Base-by-base conservation (phyloP, 257 asterid genomes). In the Euphrasia confusa region DNA sequence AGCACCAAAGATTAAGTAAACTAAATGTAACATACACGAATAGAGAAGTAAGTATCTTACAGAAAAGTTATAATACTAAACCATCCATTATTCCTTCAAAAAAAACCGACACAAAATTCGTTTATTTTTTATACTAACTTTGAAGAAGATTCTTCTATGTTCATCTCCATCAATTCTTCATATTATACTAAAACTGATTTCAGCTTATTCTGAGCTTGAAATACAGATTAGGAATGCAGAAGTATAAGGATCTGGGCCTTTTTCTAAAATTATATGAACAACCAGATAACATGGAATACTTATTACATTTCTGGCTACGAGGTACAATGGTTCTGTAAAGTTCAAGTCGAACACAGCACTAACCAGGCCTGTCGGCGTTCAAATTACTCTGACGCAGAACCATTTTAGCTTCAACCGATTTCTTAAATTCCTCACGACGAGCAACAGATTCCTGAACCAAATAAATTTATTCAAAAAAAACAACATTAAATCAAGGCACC, bases 301-400 rank as follows among this genome's bases (percentile, higher is more conserved):
- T 30, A 30, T 30, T 30, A 30, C 33, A 30, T 30, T 30, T 30
- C 33, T 4, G 8, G 9, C 42, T 37, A 37, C 9, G 42, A 11
- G 42, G 11, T 37, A 37, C 42, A 8, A 9, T 40, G 54, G 21
- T 30, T 60, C 60, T 42, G 62, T 14, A 28, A 67, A 59, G 21
- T 54, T 42, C 52, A 77, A 37, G 44, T 47, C 57, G 32, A 42
- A 15, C 8, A 21, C 57, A 60, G 12, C 7, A 77, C 83, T 61
- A 71, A 93, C 97, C 99, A 76, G 99, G 97, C 65, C 96, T 81
- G 66, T 93, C 97, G 18, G 96, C 92, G 67, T 87, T 87, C 81
- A 87, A 62, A 77, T 93, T 93, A 78, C 70, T 83, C 77, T 74
- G 86, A 13, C 97, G 89, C 56, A 93, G 83, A 33, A 72, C 75